Evolutionary conservation across 1,284 basidiomycete species (phyloP).

Genomic region (Sporisorium exsertum): DNA sequence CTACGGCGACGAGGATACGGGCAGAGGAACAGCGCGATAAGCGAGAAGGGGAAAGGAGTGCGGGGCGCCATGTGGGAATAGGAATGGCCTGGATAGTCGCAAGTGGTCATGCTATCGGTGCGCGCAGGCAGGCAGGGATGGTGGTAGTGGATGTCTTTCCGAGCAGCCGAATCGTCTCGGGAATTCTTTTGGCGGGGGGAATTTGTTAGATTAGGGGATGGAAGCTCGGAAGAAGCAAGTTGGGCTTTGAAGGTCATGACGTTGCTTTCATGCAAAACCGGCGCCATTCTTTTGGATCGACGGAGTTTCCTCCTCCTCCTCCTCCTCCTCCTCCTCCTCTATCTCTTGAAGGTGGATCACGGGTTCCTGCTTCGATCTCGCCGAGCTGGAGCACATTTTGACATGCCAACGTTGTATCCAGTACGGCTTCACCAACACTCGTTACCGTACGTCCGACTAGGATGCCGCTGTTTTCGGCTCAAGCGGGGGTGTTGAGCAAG

Average conservation of each 20-base stretch:
- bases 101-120: constrained; percentile 1
- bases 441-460: too few species aligned
- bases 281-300: neutral
- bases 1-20: neutral
- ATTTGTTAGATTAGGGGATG: constrained; percentile 14
- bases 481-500: neutral
- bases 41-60: constrained; percentile 12
- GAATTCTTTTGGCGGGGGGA: constrained; percentile 20
- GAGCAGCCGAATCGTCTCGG: constrained; percentile 25
- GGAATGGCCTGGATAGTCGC: neutral
- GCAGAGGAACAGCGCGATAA: constrained; percentile 2
- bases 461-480: too few species aligned
- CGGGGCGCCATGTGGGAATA: constrained; percentile 42
- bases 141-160: constrained; percentile 20
- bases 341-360: too few species aligned
- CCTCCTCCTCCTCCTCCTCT: too few species aligned
- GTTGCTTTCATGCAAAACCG: constrained; percentile 3
- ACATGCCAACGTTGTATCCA: neutral
- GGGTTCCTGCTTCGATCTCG: too few species aligned
- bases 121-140: constrained; percentile 13
- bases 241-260: too few species aligned
- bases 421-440: neutral
- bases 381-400: neutral
- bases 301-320: too few species aligned
- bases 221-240: constrained; percentile 31